Base-by-base conservation (phyloP, 2,329 filamentous ascomycete species). In the Trichophyton schoenleinii region DNA sequence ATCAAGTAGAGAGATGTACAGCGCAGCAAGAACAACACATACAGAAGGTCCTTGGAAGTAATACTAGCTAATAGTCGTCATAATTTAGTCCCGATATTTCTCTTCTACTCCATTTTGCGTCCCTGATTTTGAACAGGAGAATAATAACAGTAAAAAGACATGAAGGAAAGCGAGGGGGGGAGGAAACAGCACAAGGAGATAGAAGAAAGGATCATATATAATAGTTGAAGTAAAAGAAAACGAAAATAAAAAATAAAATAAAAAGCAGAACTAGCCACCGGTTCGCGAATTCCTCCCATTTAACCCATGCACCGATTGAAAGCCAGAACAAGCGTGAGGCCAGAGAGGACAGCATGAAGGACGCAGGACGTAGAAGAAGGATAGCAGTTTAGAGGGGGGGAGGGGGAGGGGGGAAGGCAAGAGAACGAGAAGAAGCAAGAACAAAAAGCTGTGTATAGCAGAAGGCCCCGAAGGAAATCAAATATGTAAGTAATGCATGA, bases 51-150 rank as follows among this genome's bases (percentile, higher is more conserved):
- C 34, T 38, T 38, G 34, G 28, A 38, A 38, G 34, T 38, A 38
- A 38, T 38, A 20, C n/a, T 48, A 11, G 6, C 8, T 20, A 48
- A 48, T 22, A 18, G 20, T 48, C 9, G 25, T 52, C 46, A 22
- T 52, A 52, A 52, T 52, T 52, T 52, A 52, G 46, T 52, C 46
- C 46, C 46, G 46, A 28, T 55, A 9, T 36, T 36, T 55, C 28
- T 55, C 52, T 55, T 55, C 52, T 55, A 34, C 52, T 55, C 46
- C 46, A 25, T 52, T 52, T 52, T 52, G 46, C 46, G 46, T 52
- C 46, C 46, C 7, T 13, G 46, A 15, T 25, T 25, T 22, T 28
- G 46, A 52, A 15, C 11, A 9, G 13, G 22, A 52, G 22, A 28
- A 52, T 28, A 52, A 36, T 20, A 55, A 31, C 22, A 25, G 28